Base-by-base conservation (phyloP, 257 asterid genomes). In the Coffea eugenioides region DNA sequence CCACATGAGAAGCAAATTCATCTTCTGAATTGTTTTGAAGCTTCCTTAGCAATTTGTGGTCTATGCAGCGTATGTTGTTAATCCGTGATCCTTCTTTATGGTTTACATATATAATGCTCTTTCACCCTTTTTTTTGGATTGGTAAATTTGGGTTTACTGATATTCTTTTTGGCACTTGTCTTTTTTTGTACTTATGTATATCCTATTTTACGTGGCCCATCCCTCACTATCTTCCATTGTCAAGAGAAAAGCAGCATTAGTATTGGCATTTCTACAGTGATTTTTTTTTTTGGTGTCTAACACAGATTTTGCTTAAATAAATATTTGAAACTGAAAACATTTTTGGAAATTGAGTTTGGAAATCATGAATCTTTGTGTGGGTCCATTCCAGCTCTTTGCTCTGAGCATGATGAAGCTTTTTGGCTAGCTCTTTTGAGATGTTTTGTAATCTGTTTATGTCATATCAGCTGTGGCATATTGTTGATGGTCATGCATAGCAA, bases 1-100 rank as follows among this genome's bases (percentile, higher is more conserved):
- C 83, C 98, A 59, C 89, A 77, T 75, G 97, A 94, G 88, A 96
- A 83, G 79, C 92, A 80, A 79, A 51, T 65, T 78, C 83, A 43
- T 81, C 97, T 96, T 83, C 79, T 94, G 90, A 92, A 87, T 85
- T 92, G 97, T 85, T 88, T 94, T 87, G 94, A 94, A 85, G 95
- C 90, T 64, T 96, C 98, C 71, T 73, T 86, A 87, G 96, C 98
- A 3, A 91, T 96, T 71, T 96, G 99, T 81, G 94, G 97, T 75
- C 85, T 96, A 86, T 96, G 99, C 88, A 91, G 73, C 74, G 99
- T 96, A 90, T 91, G 97, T 86, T 76, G 70, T 82, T 69, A 69
- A 73, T 61, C 78, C 56, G 43, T 20, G 49, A 15, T n/a, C 59
- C 11, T 69, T 46, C 82, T 45, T 71, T 41, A 62, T 51, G 11